Evolutionary conservation across 495 filamentous ascomycete genomes (phyloP).

Genomic region (Saxispiralis lemnorum): DNA sequence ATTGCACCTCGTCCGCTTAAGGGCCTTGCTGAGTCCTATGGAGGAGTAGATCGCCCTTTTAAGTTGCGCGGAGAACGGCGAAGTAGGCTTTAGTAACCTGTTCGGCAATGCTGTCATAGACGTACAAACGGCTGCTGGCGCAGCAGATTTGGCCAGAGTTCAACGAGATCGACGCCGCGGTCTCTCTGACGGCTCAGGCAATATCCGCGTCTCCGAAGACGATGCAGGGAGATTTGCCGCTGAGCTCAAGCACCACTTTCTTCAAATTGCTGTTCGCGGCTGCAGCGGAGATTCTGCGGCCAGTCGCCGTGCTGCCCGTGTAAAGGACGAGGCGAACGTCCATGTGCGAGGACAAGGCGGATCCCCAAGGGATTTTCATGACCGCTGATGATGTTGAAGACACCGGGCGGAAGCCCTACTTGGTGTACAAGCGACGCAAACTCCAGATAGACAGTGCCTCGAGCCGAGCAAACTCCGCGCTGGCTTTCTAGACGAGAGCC

Average conservation of each 20-base stretch:
- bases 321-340: slow-evolving; percentile 17
- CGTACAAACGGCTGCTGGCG: slow-evolving; percentile 24
- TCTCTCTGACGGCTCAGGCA: slow-evolving; percentile 17
- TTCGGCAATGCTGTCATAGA: slow-evolving; percentile 23
- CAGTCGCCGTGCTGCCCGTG: slow-evolving; percentile 19
- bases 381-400: slow-evolving; percentile 24
- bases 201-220: slow-evolving; percentile 26
- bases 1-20: slow-evolving; percentile 18
- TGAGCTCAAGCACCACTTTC: slow-evolving; percentile 23
- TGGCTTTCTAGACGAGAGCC: slow-evolving; percentile 28
- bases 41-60: slow-evolving; percentile 22
- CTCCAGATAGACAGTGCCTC: slow-evolving; percentile 31
- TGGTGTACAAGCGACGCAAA: slow-evolving; percentile 19
- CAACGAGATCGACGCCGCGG: slow-evolving; percentile 14
- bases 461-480: slow-evolving; percentile 34
- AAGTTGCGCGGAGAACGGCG: slow-evolving; percentile 11
- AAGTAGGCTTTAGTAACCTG: slow-evolving; percentile 20
- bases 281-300: slow-evolving; percentile 19
- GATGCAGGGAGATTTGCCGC: slow-evolving; percentile 23
- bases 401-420: slow-evolving; percentile 25
- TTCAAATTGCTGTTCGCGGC: slow-evolving; percentile 24
- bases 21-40: slow-evolving; percentile 21
- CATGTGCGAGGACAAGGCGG: slow-evolving; percentile 17
- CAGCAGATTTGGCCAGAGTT: slow-evolving; percentile 22
- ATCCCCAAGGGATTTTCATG: slow-evolving; percentile 20